phyloP scores from a whole-genome alignment of 2,329 filamentous ascomycete species.

The Neurospora crassa region DNA sequence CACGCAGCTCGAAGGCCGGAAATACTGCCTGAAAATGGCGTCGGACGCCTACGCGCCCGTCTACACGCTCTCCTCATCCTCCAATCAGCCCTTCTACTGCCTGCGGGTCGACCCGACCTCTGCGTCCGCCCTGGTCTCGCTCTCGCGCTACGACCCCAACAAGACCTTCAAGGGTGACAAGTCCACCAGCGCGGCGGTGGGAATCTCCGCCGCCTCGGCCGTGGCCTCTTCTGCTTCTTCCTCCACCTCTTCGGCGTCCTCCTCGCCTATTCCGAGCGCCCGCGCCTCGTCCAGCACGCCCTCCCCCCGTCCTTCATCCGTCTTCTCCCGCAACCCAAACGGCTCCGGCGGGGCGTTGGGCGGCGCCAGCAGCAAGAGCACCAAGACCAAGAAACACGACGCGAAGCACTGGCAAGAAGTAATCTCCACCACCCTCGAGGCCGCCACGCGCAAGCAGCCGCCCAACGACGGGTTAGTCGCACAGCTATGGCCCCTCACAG shows the following conservation, averaged over 20 bases:
- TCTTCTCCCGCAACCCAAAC: background rate
- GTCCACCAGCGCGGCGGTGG: constrained; percentile 21
- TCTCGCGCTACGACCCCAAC: constrained; percentile 50
- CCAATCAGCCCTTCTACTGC: constrained; percentile 54
- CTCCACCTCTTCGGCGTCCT: constrained; percentile 13
- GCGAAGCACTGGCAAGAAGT: constrained; percentile 48
- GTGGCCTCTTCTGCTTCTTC: constrained; percentile 23
- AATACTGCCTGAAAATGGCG: constrained; percentile 49
- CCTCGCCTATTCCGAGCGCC: background rate
- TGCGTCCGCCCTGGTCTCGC: constrained; percentile 49
- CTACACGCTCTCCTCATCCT: constrained; percentile 53
- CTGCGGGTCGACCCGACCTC: constrained; percentile 56
- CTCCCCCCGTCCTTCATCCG: constrained; percentile 16
- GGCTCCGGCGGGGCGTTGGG: background rate
- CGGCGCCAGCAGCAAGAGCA: constrained; percentile 18
- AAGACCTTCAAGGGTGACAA: constrained; percentile 42
- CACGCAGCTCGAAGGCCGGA: constrained; percentile 45
- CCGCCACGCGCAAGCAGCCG: constrained; percentile 39
- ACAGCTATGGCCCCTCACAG: constrained; percentile 56
- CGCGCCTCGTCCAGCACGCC: constrained; percentile 17
- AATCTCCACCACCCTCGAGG: constrained; percentile 48
- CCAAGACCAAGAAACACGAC: constrained; percentile 27
- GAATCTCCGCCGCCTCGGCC: constrained; percentile 15
- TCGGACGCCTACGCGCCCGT: constrained; percentile 52
- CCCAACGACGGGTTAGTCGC: constrained; percentile 57